Conservation (phyloP, 257 asterid genomes). For the Fraxinus pennsylvanica region DNA sequence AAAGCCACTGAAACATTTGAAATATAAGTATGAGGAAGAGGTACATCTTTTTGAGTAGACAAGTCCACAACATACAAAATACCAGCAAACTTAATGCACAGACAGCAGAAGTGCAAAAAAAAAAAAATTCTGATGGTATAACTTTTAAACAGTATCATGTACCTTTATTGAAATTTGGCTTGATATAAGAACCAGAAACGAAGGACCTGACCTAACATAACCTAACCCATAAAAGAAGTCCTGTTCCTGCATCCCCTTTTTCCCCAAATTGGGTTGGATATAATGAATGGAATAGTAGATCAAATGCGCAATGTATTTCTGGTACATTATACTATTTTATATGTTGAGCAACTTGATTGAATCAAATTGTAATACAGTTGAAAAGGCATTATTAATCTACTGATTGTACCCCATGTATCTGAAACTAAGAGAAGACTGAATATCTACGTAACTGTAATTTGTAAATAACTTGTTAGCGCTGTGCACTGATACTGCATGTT, state of each 20-base stretch:
- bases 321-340: background rate
- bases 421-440: background rate
- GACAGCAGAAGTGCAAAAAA: constrained; percentile 21
- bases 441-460: background rate
- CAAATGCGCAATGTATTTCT: constrained; percentile 2
- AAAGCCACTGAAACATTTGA: constrained; percentile 70
- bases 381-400: background rate
- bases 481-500: background rate
- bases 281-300: constrained; percentile 3
- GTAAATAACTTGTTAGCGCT: background rate
- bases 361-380: background rate
- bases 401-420: constrained; percentile 4
- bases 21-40: constrained; percentile 14
- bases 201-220: background rate
- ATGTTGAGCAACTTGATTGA: background rate
- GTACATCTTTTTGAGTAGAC: constrained; percentile 14
- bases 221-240: background rate
- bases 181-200: background rate
- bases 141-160: background rate
- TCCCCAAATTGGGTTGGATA: background rate
- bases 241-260: background rate
- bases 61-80: background rate
- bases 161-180: background rate
- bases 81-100: constrained; percentile 9
- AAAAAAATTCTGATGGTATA: background rate